Conservation (phyloP, 768 basidiomycete genomes). For the Suillus spraguei region DNA sequence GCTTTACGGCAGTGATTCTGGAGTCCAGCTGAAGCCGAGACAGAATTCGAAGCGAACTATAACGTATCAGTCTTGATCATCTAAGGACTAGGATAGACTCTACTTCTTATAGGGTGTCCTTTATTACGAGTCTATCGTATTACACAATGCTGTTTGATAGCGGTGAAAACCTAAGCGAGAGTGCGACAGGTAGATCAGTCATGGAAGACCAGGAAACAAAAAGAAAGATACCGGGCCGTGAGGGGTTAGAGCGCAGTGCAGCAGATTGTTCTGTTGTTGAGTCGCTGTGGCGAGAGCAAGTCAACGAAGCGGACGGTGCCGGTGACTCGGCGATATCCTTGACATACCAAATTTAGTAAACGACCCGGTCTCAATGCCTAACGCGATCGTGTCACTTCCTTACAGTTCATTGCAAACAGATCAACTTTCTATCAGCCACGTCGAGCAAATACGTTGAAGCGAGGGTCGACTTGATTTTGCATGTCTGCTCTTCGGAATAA, state of each 20-base stretch:
- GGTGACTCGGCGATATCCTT: too few relatives aligned
- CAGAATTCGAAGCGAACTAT: constrained; percentile 4
- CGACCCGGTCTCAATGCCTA: background rate
- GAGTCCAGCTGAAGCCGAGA: background rate
- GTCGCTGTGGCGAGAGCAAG: constrained; percentile 3
- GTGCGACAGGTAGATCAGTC: background rate
- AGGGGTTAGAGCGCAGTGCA: background rate
- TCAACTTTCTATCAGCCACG: constrained; percentile 10
- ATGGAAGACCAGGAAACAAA: background rate
- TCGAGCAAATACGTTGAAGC: background rate
- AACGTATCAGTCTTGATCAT: constrained; percentile 6
- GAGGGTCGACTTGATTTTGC: constrained; percentile 12
- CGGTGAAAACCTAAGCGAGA: background rate
- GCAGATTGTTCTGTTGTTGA: background rate
- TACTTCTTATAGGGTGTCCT: background rate
- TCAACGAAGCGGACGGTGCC: background rate
- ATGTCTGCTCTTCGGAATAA: constrained; percentile 31
- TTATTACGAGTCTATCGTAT: background rate
- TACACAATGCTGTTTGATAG: background rate
- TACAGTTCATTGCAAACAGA: background rate
- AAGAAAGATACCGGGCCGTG: constrained; percentile 2
- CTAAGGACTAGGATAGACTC: background rate
- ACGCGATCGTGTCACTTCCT: constrained; percentile 9
- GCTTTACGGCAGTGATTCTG: constrained; percentile 4
- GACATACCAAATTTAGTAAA: constrained; percentile 11